Conservation (phyloP, 148 eudicot genomes). For the Suaeda aralocaspica region DNA sequence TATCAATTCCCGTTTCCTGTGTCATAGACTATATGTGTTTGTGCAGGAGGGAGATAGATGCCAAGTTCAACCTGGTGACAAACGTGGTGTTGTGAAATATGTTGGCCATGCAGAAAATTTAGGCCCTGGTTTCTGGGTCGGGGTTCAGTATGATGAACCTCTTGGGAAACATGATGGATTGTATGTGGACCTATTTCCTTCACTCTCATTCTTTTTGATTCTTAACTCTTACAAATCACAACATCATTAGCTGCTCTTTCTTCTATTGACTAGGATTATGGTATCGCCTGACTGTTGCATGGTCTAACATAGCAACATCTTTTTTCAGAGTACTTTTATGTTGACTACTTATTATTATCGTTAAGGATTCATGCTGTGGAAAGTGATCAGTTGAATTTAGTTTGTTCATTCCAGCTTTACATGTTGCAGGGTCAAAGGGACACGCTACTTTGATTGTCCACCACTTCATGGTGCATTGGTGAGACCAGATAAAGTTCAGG, state of each 20-base stretch:
- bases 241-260: neutral
- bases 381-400: neutral
- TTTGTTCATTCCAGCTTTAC: conserved; percentile 11
- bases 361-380: neutral
- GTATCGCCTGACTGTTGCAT: neutral
- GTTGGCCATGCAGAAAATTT: conserved; percentile 82
- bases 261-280: neutral
- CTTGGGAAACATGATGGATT: conserved; percentile 92
- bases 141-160: conserved; percentile 93
- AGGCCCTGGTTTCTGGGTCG: conserved; percentile 91
- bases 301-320: neutral
- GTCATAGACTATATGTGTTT: neutral
- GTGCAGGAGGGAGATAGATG: conserved; percentile 92
- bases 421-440: conserved; percentile 78
- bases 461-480: conserved; percentile 85
- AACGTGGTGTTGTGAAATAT: conserved; percentile 83
- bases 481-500: conserved; percentile 96
- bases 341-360: neutral
- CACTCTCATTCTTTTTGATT: neutral
- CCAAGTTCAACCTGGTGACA: conserved; percentile 92
- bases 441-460: conserved; percentile 80
- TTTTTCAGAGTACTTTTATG: neutral
- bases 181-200: conserved; percentile 40
- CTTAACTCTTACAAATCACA: neutral
- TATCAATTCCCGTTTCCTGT: neutral